Evolutionary conservation across 345 rosid genomes (phyloP).

Genomic region (Ceriops decandra): DNA sequence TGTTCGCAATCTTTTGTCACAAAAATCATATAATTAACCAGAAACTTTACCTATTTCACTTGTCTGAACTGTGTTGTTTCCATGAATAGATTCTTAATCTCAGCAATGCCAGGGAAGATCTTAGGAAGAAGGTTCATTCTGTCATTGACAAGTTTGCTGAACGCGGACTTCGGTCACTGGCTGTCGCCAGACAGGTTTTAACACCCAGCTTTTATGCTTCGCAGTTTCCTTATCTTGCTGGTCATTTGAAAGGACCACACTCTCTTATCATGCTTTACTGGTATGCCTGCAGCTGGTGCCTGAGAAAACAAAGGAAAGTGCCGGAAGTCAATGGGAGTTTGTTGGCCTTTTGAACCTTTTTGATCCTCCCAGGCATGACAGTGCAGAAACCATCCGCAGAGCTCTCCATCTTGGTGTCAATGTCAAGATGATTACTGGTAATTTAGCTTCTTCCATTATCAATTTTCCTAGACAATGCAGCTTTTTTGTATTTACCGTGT

Average conservation of each 20-base stretch:
- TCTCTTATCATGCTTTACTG: neutral
- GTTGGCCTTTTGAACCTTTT: conserved; percentile 74
- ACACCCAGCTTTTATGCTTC: neutral
- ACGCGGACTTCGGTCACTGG: conserved; percentile 78
- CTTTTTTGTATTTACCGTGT: neutral
- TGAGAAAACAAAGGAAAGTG: conserved; percentile 62
- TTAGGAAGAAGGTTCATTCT: conserved; percentile 51
- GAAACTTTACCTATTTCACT: neutral
- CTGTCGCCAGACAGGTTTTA: conserved; percentile 71
- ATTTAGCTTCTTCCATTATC: neutral
- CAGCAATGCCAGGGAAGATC: conserved; percentile 53
- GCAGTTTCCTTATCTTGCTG: neutral
- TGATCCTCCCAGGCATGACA: conserved; percentile 96
- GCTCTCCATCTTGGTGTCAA: conserved; percentile 91
- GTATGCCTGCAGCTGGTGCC: conserved; percentile 50
- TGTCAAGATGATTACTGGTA: conserved; percentile 89
- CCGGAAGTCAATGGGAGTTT: conserved; percentile 74
- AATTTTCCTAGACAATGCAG: neutral
- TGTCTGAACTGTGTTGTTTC: conserved; percentile 4
- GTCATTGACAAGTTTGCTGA: conserved; percentile 73
- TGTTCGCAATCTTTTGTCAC: neutral
- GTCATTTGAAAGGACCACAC: neutral
- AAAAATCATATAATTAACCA: neutral
- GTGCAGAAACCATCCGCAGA: conserved; percentile 90
- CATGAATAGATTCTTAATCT: conserved; percentile 53